A percentile compares a stretch with the other conserved stretches of the same genome.
Conservation (phyloP, 768 basidiomycete species). For the Phaffia tasmanica region DNA sequence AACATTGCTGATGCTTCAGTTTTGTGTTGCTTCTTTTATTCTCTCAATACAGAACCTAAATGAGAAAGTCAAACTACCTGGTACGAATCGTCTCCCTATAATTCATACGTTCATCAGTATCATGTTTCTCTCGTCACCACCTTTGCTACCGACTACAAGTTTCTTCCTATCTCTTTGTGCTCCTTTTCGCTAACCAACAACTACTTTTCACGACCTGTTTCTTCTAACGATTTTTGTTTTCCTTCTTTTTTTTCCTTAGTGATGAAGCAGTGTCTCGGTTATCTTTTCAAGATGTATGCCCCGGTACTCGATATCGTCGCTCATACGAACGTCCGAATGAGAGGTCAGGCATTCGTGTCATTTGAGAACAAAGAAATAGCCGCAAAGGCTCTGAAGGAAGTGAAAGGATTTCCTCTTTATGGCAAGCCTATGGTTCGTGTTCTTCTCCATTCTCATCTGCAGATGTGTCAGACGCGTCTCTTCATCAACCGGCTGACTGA, state of each 20-base stretch:
- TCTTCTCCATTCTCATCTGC: neutral
- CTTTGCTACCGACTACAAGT: neutral
- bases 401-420: conserved; percentile 85
- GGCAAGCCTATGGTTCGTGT: conserved; percentile 81
- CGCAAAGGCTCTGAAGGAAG: conserved; percentile 79
- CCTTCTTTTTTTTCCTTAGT: conserved; percentile 43
- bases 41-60: conserved; percentile 59
- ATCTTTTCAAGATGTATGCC: conserved; percentile 86
- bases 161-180: neutral
- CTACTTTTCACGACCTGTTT: neutral
- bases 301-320: conserved; percentile 91
- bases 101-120: neutral
- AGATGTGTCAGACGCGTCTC: neutral
- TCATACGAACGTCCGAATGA: conserved; percentile 88
- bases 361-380: conserved; percentile 75
- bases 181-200: neutral
- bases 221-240: neutral
- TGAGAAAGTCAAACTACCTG: conserved; percentile 68
- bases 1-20: neutral
- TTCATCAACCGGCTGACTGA: neutral
- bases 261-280: conserved; percentile 72
- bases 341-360: conserved; percentile 95
- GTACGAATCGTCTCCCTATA: conserved; percentile 10
- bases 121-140: neutral
- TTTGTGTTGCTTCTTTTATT: neutral